These are phyloP conservation scores for Paulownia fortunei DNA, from an alignment of 257 asterid species.

Conservation along the genomic window DNA sequence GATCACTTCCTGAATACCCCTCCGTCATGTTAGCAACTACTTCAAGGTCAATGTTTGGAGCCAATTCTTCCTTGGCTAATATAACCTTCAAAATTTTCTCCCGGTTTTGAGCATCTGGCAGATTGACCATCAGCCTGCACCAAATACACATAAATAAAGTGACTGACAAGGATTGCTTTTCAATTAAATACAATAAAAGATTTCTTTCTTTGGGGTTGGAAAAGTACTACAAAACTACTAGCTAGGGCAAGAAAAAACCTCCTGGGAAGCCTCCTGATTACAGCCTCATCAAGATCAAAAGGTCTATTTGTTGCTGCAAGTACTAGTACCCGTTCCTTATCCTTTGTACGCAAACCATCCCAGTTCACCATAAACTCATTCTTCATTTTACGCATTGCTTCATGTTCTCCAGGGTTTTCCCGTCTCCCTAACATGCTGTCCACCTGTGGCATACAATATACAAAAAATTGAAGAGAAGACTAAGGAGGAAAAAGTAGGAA, in stretches of 20 bases:
- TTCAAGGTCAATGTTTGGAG: conserved; percentile 43
- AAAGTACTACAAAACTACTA: not conserved
- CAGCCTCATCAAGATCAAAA: conserved; percentile 66
- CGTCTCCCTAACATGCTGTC: conserved; percentile 63
- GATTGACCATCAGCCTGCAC: conserved; percentile 58
- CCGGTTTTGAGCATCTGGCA: conserved; percentile 54
- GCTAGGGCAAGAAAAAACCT: conserved; percentile 35
- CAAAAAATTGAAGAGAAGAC: not conserved
- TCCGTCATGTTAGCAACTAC: conserved; percentile 57
- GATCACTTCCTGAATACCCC: conserved; percentile 71
- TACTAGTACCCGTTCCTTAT: conserved; percentile 56
- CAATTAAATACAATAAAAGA: not conserved
- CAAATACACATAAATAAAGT: not conserved
- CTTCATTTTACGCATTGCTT: conserved; percentile 62
- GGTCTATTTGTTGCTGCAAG: conserved; percentile 70
- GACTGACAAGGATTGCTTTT: too few species aligned
- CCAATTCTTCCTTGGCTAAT: conserved; percentile 51
- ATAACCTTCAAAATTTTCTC: conserved; percentile 54
- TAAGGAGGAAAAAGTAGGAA: not conserved
- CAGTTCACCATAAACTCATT: conserved; percentile 63
- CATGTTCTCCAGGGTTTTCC: conserved; percentile 55
- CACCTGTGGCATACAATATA: conserved; percentile 38
- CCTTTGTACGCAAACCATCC: conserved; percentile 64
- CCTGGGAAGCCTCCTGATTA: conserved; percentile 62
- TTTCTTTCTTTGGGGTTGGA: not conserved